Evolutionary conservation across 2,329 filamentous ascomycete species (phyloP).

Genomic region (Zarea fungicola): DNA sequence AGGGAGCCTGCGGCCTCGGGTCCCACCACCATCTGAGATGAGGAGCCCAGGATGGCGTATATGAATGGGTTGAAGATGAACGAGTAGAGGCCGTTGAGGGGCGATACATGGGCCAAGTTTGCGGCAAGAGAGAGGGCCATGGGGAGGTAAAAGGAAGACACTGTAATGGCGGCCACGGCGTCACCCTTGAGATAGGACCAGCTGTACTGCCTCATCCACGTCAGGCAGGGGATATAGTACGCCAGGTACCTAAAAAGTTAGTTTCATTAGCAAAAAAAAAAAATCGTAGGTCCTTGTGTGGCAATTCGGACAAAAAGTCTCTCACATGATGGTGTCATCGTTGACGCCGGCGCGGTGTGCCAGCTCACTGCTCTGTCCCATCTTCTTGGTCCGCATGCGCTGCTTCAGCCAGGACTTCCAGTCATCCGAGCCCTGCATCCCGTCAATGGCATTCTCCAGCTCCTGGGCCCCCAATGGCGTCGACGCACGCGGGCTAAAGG

Average conservation of each 20-base stretch:
- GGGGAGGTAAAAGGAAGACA: slow-evolving; percentile 97
- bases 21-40: slow-evolving; percentile 88
- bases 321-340: slow-evolving; percentile 68
- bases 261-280: no score
- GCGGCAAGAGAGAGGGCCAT: slow-evolving; percentile 92
- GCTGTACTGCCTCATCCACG: slow-evolving; percentile 85
- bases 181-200: slow-evolving; percentile 80
- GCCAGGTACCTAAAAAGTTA: slow-evolving; percentile 84
- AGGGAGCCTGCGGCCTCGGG: slow-evolving; percentile 92
- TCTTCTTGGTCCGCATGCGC: slow-evolving; percentile 58
- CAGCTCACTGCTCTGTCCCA: slow-evolving; percentile 66
- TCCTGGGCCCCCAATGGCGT: slow-evolving; percentile 31
- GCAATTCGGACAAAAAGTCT: slow-evolving; percentile 10
- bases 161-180: slow-evolving; percentile 81
- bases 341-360: slow-evolving; percentile 69
- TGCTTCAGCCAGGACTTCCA: slow-evolving; percentile 47
- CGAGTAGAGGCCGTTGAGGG: slow-evolving; percentile 89
- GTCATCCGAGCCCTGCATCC: slow-evolving; percentile 29
- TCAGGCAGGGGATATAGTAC: slow-evolving; percentile 89
- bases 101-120: slow-evolving; percentile 87
- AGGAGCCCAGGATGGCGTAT: slow-evolving; percentile 87
- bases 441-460: slow-evolving; percentile 4
- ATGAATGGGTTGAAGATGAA: slow-evolving; percentile 90
- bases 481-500: slow-evolving; percentile 64
- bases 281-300: neutral